Percentiles rank a stretch among this genome's conserved stretches.
Evolutionary conservation across 2,329 filamentous ascomycete species (phyloP).

Genomic region (Akanthomyces uredinophilus): DNA sequence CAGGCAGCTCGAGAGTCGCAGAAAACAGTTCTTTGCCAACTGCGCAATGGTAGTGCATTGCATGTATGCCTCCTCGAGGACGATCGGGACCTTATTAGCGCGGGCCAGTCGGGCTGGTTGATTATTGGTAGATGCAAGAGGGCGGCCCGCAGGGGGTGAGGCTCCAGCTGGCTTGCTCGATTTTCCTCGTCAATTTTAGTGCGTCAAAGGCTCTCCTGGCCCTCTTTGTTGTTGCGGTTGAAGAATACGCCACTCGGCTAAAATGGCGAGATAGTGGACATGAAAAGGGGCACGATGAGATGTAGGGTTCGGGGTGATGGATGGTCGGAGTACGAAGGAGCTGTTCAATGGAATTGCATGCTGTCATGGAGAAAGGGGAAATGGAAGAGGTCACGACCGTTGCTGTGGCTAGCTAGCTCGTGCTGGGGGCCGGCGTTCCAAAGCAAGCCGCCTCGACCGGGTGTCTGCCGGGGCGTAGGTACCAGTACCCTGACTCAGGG

Average conservation of each 20-base stretch:
- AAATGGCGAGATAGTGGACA: background rate
- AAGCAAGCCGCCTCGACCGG: background rate
- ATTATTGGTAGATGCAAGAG: background rate
- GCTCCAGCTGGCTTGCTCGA: background rate
- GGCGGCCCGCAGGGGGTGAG: background rate
- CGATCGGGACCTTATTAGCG: slow-evolving; percentile 4
- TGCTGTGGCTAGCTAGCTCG: background rate
- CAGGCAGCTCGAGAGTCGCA: background rate
- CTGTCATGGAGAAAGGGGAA: background rate
- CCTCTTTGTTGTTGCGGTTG: background rate
- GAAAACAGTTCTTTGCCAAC: background rate
- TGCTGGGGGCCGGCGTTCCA: background rate
- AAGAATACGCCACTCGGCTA: background rate
- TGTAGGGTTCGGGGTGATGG: background rate
- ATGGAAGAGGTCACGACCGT: background rate
- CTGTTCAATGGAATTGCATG: background rate
- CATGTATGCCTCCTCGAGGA: background rate
- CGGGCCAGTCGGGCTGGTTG: background rate
- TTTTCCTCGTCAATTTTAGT: background rate
- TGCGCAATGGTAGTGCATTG: no score
- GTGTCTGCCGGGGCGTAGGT: background rate
- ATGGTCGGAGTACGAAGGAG: background rate
- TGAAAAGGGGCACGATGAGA: background rate
- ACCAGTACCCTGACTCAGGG: background rate
- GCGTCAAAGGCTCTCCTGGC: background rate